A percentile compares a stretch with the other conserved stretches of the same genome.
phyloP scores from a whole-genome alignment of 768 basidiomycete genomes.

The Mycena amicta region DNA sequence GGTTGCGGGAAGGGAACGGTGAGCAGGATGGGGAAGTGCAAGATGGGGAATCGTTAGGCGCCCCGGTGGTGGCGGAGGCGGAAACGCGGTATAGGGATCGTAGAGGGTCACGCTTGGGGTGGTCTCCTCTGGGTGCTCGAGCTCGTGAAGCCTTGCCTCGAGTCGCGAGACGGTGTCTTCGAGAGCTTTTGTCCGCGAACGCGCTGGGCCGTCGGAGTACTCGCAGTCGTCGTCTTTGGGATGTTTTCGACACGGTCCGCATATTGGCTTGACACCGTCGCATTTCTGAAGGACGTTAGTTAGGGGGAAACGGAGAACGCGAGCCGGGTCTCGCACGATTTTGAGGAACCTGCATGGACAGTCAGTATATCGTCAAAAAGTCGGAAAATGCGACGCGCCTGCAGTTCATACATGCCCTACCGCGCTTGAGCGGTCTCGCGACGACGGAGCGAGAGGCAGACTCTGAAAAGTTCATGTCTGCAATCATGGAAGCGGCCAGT shows the following conservation, averaged over 20 bases:
- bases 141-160: conserved; percentile 40
- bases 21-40: neutral
- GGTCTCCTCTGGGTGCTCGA: conserved; percentile 35
- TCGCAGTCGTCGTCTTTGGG: conserved; percentile 71
- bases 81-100: conserved; percentile 16
- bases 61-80: conserved; percentile 2
- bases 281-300: conserved; percentile 52
- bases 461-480: neutral
- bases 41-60: neutral
- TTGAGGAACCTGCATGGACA: conserved; percentile 44
- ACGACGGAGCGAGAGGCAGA: neutral
- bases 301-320: neutral
- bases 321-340: conserved; percentile 42
- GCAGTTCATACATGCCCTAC: conserved; percentile 2
- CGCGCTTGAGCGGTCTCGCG: neutral
- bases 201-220: conserved; percentile 64
- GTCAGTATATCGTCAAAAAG: neutral
- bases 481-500: neutral
- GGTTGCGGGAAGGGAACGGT: neutral
- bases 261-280: conserved; percentile 64
- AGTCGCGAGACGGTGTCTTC: conserved; percentile 44
- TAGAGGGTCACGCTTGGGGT: conserved; percentile 21
- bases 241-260: conserved; percentile 61
- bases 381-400: neutral
- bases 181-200: conserved; percentile 47